Conservation (phyloP, 2,329 filamentous ascomycete species). For the Cryphonectria naterciae region DNA sequence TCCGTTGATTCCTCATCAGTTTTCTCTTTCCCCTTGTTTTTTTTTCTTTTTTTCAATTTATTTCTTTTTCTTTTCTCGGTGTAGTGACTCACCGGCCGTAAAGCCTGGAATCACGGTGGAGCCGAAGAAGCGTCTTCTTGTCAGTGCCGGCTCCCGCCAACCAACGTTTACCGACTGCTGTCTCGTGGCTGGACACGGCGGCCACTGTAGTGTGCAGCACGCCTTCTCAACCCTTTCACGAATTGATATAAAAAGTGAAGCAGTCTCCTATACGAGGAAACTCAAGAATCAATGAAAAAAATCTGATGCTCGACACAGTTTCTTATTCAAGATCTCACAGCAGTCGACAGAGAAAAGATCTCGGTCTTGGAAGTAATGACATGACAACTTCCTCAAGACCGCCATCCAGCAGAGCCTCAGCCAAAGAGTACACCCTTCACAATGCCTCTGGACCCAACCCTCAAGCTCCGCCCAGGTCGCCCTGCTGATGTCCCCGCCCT, state of each 20-base stretch:
- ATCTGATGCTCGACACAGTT: background rate
- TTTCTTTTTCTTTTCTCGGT: too few relatives aligned
- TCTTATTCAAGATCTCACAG: background rate
- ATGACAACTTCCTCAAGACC: background rate
- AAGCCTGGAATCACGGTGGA: background rate
- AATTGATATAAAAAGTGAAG: background rate
- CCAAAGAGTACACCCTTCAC: background rate
- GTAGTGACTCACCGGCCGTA: background rate
- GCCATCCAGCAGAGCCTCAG: too few relatives aligned
- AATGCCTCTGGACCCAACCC: slow-evolving; percentile 16
- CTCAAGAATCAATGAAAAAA: background rate
- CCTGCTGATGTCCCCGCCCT: slow-evolving; percentile 46
- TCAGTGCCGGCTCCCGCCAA: background rate
- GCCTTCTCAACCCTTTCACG: background rate
- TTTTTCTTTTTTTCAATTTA: too few relatives aligned
- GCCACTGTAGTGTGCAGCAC: background rate
- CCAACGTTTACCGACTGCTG: background rate
- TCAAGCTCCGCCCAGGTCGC: slow-evolving; percentile 44
- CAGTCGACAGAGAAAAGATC: background rate
- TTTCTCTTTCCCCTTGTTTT: too few relatives aligned
- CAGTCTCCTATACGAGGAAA: background rate
- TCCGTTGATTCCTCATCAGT: background rate
- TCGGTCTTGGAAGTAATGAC: background rate
- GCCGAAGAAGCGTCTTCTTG: background rate
- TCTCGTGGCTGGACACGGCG: background rate